Evolutionary conservation across 1,139 yeast genomes (phyloP), one percentile per base, ranked within the genome.

Genomic region (Yamadazyma trypodendri): DNA sequence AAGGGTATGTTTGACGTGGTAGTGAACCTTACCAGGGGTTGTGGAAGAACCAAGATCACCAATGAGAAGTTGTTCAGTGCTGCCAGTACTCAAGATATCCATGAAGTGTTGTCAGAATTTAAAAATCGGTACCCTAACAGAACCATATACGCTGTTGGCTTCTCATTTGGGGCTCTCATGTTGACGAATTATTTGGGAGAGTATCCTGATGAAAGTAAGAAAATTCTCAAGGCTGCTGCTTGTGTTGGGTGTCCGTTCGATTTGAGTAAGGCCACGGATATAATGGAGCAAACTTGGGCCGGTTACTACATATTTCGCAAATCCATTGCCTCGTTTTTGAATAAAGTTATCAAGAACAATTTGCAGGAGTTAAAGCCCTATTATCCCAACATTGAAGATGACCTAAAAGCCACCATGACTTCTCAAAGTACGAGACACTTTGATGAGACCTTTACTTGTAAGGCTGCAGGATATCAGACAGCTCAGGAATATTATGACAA

Each of bases 181-280:
- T 63, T 88, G 41, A 75, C 86, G 24, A 89, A 90, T 57, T 89
- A 84, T 56, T 59, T 90, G 28, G 96, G 95, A 24, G 82, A 79
- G 52, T 84, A 83, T 16, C 59, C 60, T 4, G 51, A 50, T 4
- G 61, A 69, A 23, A 59, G 76, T 10, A 34, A 31, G 11, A 33
- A 35, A 17, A 65, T 72, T 28, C 60, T 89, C 35, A 71, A 75
- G 30, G 86, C 89, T 6, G 89, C 92, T 3, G 73, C 77, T 18
- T 62, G 81, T 10, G 67, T 88, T 27, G 86, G 88, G 7, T 76
- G 81, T 45, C 96, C 96, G 11, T 90, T 96, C 96, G 95, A 88
- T 56, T 65, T 90, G 62, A 63, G 68, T 20, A 75, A 74, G 38
- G 75, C 89, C 22, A 68, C 78, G 11, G 60, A 68, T 40, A 73